Base-by-base conservation (phyloP, 257 asterid genomes). In the Avicennia marina region DNA sequence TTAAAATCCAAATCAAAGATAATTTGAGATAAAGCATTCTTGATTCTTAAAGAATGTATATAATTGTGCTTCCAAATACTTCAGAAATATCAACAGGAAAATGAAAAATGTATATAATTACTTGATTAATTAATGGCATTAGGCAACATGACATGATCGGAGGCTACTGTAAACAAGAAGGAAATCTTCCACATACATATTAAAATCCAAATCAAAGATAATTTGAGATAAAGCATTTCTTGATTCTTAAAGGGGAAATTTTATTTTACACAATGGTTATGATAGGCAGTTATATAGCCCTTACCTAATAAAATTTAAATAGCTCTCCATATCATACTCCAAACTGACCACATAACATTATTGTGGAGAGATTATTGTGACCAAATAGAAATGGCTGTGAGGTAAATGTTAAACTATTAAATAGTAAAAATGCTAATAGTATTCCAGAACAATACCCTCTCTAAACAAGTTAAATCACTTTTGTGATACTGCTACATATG, bases 311-410 rank as follows among this genome's bases (percentile, higher is more conserved):
- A 13, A 57, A 15, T 42, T 27, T 25, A 2, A 26, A 2, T 18
- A 13, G 25, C 19, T 26, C 19, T 41, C 19, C 16, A 32, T 20
- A 8, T 31, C 3, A 45, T 45, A 45, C 19, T 19, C 18, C 16
- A 27, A 59, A 45, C 45, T 42, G 43, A 29, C 52, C 27, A 58
- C 39, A 26, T 17, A 12, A 43, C 55, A 59, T 58, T 27, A 26
- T n/a, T n/a, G 26, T 26, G 10, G 8, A 52, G 2, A 27, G 4
- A 18, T 18, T 50, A 27, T 50, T n/a, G 39, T 9, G 12, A 42
- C n/a, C 55, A 59, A 29, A 41, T 17, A 29, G 29, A 17, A 53
- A 7, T 17, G 13, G 49, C 34, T 47, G 12, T 24, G 16, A 16
- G 13, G 43, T 40, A 42, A 42, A 19, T 10, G 4, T n/a, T 13